Base-by-base conservation (phyloP, 2,329 filamentous ascomycete species). In the Ilyonectria mors-panacis region DNA sequence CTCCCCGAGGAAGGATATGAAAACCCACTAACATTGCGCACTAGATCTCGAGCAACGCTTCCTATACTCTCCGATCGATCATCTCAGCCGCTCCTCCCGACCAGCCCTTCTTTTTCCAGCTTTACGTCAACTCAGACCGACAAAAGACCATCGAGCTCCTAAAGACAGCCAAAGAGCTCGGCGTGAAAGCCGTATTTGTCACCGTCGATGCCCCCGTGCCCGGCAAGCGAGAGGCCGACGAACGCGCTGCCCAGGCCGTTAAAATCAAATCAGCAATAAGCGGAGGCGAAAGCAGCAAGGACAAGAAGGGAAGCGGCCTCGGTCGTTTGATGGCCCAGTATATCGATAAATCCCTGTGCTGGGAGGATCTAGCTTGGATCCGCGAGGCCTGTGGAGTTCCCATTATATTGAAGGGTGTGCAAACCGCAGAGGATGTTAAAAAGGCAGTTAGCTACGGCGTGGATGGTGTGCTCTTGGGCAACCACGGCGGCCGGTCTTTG, bases 401-500 rank as follows among this genome's bases (percentile, higher is more conserved):
- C 0, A 79, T 89, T 12, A 83, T 87, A 58, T 70, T 88, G 39
- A 89, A 89, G 71, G 87, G 87, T 0, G 82, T 89, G 2, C 87
- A 88, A 78, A 84, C 80, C 19, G 85, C 85, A 1, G 85, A 85
- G 28, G 87, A 89, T 70, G 87, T 87, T 0, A 81, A 81, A 17
- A 75, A 81, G 28, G 86, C 87, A 0, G 80, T 84, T 58, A 76
- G 84, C 37, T 78, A 80, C 45, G 86, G 85, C 0, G 79, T 85
- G 47, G 82, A 87, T 65, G 87, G 87, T 1, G 86, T 89, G 55
- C 74, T 88, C 54, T 70, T 89, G 35, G 86, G 84, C 66, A 89
- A 89, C 63, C 87, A 89, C 63, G 87, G 87, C n/a, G 87, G 87
- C 1, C 79, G 87, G n/a, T 85, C 86, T 7, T 77, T 87, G 8